Conservation (phyloP, 495 filamentous ascomycete species). For the Podospora sp. region DNA sequence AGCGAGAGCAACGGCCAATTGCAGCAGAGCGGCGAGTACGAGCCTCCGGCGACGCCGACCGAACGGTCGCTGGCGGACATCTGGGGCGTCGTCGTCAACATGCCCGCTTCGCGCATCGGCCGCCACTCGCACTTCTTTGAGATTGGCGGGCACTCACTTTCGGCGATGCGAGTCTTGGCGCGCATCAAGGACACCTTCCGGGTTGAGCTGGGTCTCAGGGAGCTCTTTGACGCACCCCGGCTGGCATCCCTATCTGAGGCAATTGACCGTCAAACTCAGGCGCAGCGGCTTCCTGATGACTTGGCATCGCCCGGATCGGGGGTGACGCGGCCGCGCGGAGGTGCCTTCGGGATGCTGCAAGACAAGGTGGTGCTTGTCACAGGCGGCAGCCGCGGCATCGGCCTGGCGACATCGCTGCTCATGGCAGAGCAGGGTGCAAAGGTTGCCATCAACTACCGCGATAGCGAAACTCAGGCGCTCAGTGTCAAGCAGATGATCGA, state of each 20-base stretch:
- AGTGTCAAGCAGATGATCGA: not conserved
- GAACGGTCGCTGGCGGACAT: not conserved
- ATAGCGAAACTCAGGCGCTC: slow-evolving; percentile 1
- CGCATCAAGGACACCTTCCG: slow-evolving; percentile 2
- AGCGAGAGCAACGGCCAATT: not conserved
- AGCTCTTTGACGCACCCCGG: not conserved
- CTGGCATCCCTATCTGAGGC: not conserved
- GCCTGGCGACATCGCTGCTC: not conserved
- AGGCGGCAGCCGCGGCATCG: slow-evolving; percentile 4
- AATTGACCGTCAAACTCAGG: not conserved
- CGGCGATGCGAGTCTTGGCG: slow-evolving; percentile 1
- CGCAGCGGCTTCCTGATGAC: too few species aligned
- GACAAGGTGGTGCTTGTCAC: not conserved
- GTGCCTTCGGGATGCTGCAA: not conserved
- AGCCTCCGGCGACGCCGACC: not conserved
- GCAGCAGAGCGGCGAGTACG: not conserved
- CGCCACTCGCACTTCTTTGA: slow-evolving; percentile 1
- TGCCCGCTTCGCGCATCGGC: not conserved
- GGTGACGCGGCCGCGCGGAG: not conserved
- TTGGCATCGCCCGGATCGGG: too few species aligned
- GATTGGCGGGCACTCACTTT: slow-evolving; percentile 8
- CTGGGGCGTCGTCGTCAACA: slow-evolving; percentile 6
- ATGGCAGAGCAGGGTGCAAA: slow-evolving; percentile 1
- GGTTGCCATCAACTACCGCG: slow-evolving; percentile 6
- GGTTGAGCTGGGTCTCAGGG: not conserved